Conservation (phyloP, 2,329 filamentous ascomycete genomes). For the Dothiorella sarmentorum region DNA sequence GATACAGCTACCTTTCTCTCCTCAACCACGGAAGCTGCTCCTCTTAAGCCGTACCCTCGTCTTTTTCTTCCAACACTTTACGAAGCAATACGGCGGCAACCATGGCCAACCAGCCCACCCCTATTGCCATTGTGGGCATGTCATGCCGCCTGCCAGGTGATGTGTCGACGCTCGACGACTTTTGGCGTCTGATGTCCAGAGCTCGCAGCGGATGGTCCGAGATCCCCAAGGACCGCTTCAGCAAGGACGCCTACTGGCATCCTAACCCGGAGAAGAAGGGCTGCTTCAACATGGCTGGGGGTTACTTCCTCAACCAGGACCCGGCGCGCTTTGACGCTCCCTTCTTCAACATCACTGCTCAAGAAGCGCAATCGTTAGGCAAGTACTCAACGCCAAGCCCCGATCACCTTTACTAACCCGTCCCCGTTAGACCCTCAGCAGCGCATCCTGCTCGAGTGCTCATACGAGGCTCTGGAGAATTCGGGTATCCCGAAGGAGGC, state of each 20-base stretch:
- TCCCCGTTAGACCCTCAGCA: constrained; percentile 27
- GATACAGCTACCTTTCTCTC: neutral
- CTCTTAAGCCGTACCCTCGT: neutral
- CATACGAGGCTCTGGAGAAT: constrained; percentile 26
- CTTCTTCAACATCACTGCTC: constrained; percentile 25
- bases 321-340: constrained; percentile 22
- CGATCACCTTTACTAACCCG: neutral
- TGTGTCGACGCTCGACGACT: constrained; percentile 30
- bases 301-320: constrained; percentile 23
- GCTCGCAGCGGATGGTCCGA: constrained; percentile 30
- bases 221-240: constrained; percentile 38
- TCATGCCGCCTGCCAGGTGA: constrained; percentile 32
- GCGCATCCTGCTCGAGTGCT: constrained; percentile 24
- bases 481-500: constrained; percentile 20
- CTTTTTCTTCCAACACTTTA: neutral
- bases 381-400: neutral
- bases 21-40: neutral
- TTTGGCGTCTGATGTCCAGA: constrained; percentile 35
- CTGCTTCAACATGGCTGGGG: constrained; percentile 19
- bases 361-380: constrained; percentile 20
- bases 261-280: constrained; percentile 26
- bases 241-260: constrained; percentile 37
- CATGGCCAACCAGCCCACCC: constrained; percentile 17
- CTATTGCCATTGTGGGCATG: constrained; percentile 36
- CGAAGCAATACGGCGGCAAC: neutral